Percentiles rank a stretch among this genome's conserved stretches.
phyloP scores from a whole-genome alignment of 1,284 basidiomycete genomes.

The Apiotrichum sp. region DNA sequence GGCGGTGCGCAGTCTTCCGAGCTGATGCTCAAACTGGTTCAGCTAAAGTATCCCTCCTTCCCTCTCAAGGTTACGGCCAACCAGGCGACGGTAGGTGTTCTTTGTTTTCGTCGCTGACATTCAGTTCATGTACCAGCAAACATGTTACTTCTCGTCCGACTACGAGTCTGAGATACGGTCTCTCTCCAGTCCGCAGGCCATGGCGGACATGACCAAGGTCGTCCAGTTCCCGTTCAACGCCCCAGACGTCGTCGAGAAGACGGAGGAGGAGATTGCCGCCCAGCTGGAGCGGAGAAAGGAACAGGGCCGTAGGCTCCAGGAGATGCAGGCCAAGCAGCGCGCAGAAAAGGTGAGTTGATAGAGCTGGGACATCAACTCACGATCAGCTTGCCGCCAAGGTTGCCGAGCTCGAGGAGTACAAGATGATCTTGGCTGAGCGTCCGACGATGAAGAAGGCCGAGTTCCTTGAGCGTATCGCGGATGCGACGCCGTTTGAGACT shows the following conservation, averaged over 20 bases:
- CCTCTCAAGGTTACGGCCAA: constrained; percentile 52
- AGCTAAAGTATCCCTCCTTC: constrained; percentile 93
- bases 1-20: constrained; percentile 85
- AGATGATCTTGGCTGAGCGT: constrained; percentile 61
- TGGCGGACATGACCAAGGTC: constrained; percentile 65
- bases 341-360: constrained; percentile 65
- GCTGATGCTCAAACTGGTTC: constrained; percentile 82
- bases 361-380: background rate
- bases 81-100: constrained; percentile 52
- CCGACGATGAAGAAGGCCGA: constrained; percentile 66
- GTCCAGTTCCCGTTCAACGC: constrained; percentile 77
- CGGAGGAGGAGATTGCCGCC: constrained; percentile 78
- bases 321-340: constrained; percentile 81
- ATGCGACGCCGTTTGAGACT: constrained; percentile 64
- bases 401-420: constrained; percentile 67
- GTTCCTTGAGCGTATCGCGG: constrained; percentile 55
- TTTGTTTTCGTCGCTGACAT: constrained; percentile 20
- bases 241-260: constrained; percentile 72
- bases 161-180: constrained; percentile 64
- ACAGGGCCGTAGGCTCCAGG: constrained; percentile 80
- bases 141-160: constrained; percentile 77
- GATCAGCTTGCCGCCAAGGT: constrained; percentile 47
- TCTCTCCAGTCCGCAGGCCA: constrained; percentile 58
- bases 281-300: constrained; percentile 74
- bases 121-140: constrained; percentile 82